phyloP scores from a whole-genome alignment of 495 filamentous ascomycete genomes.

The Jackrogersella minutella region DNA sequence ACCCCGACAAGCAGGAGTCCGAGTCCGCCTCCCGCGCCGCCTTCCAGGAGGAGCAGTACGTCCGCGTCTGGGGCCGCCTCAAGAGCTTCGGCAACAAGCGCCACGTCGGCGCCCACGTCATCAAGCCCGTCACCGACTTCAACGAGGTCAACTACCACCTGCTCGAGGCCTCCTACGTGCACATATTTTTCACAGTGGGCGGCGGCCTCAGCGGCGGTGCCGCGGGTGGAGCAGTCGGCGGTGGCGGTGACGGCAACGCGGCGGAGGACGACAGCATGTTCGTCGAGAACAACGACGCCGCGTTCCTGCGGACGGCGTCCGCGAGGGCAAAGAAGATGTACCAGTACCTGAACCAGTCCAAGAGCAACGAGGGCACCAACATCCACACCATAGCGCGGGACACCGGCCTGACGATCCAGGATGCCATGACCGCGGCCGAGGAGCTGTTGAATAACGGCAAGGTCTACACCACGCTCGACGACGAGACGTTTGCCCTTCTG shows the following conservation, averaged over 20 bases:
- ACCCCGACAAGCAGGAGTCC: conserved; percentile 61
- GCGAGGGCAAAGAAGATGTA: conserved; percentile 71
- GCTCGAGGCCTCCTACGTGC: conserved; percentile 85
- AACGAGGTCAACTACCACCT: conserved; percentile 93
- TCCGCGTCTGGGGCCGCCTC: conserved; percentile 80
- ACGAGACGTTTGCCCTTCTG: conserved; percentile 79
- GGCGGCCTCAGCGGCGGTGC: conserved; percentile 51
- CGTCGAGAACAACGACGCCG: conserved; percentile 50
- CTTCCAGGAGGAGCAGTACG: conserved; percentile 72
- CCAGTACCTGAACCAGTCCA: conserved; percentile 67
- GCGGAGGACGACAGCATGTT: conserved; percentile 62
- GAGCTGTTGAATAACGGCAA: conserved; percentile 76
- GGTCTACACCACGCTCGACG: conserved; percentile 92
- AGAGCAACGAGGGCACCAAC: conserved; percentile 82
- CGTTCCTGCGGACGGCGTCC: conserved; percentile 60
- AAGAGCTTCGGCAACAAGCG: conserved; percentile 80
- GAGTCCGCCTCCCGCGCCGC: conserved; percentile 51
- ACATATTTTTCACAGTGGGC: conserved; percentile 86
- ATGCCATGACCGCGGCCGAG: conserved; percentile 77
- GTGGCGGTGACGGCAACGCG: conserved; percentile 46
- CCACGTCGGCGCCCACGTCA: conserved; percentile 80
- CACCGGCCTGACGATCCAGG: conserved; percentile 66
- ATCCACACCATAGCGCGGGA: conserved; percentile 73
- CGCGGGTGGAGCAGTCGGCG: conserved; percentile 22
- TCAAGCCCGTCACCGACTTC: conserved; percentile 79